Percentiles rank a stretch among this genome's conserved stretches.
These are phyloP conservation scores for Chrysanthemum makinoi DNA, from an alignment of 129 eudicot species.

Conservation along the genomic window DNA sequence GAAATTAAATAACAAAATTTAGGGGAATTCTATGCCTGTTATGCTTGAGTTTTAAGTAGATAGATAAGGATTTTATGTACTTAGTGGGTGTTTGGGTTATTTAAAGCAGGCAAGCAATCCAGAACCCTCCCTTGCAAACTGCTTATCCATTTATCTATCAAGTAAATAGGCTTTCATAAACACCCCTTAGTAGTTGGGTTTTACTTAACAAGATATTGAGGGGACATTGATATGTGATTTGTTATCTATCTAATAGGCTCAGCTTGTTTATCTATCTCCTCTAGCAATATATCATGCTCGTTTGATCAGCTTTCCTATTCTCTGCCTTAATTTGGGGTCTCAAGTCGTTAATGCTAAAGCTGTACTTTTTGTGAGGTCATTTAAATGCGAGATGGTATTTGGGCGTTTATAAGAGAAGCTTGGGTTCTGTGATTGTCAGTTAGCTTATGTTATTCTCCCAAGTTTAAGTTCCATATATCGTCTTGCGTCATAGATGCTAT, in stretches of 20 bases:
- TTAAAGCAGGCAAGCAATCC: too few species aligned
- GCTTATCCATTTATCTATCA: too few species aligned
- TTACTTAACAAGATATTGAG: not conserved
- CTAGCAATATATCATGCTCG: not conserved
- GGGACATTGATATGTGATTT: not conserved
- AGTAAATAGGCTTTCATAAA: too few species aligned
- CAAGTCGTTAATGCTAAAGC: not conserved
- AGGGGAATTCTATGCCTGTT: too few species aligned
- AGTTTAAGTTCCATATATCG: not conserved
- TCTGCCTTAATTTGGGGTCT: slow-evolving; percentile 8
- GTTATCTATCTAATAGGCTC: not conserved
- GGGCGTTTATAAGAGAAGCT: not conserved
- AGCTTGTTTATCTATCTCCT: not conserved
- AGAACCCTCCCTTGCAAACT: too few species aligned
- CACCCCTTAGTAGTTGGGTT: slow-evolving; percentile 8
- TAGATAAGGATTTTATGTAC: too few species aligned
- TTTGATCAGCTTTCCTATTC: not conserved
- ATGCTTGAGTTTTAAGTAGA: too few species aligned
- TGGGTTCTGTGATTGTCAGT: slow-evolving; percentile 12
- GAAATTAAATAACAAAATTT: not conserved
- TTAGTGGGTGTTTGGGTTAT: too few species aligned
- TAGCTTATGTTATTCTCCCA: not conserved
- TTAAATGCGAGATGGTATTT: too few species aligned
- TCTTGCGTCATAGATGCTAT: not conserved
- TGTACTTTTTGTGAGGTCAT: not conserved